A percentile compares a stretch with the other conserved stretches of the same genome.
phyloP scores from a whole-genome alignment of 768 basidiomycete species.

The Leccinum subtestaceum region DNA sequence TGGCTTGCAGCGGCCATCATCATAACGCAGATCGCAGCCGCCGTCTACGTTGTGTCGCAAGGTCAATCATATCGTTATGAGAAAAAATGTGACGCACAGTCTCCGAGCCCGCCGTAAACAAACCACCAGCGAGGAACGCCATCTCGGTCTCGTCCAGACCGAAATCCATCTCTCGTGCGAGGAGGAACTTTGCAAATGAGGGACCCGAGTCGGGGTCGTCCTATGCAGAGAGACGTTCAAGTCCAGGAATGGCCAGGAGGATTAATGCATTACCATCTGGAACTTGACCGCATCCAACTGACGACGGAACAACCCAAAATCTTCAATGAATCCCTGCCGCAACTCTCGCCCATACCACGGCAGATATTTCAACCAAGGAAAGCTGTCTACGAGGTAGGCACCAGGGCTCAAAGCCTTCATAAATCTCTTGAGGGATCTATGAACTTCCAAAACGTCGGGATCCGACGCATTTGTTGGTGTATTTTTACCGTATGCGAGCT shows the following conservation, averaged over 20 bases:
- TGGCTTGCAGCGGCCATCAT: conserved; percentile 49
- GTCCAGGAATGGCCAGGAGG: neutral
- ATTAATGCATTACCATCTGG: conserved; percentile 38
- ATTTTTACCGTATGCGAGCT: conserved; percentile 22
- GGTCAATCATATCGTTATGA: neutral
- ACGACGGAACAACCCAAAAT: conserved; percentile 44
- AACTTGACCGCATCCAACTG: conserved; percentile 43
- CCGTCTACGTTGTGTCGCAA: conserved; percentile 39
- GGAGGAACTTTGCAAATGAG: conserved; percentile 53
- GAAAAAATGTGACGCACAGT: conserved; percentile 31
- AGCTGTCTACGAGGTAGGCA: conserved; percentile 33
- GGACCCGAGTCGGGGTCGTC: conserved; percentile 24
- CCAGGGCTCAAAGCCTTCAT: conserved; percentile 26
- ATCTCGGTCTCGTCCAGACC: conserved; percentile 51
- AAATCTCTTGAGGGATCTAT: conserved; percentile 22
- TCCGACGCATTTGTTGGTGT: conserved; percentile 11
- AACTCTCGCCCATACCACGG: conserved; percentile 58
- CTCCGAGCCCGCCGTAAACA: conserved; percentile 58
- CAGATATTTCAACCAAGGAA: conserved; percentile 39
- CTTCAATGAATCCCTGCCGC: conserved; percentile 47
- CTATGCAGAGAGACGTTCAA: conserved; percentile 9
- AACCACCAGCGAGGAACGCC: conserved; percentile 56
- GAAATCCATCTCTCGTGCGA: conserved; percentile 48
- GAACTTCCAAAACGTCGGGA: conserved; percentile 19
- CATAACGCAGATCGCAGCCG: conserved; percentile 45